Percentiles rank a stretch among this genome's conserved stretches.
Conservation (phyloP, 176 grass and related monocot species). For the Musa beccarii region DNA sequence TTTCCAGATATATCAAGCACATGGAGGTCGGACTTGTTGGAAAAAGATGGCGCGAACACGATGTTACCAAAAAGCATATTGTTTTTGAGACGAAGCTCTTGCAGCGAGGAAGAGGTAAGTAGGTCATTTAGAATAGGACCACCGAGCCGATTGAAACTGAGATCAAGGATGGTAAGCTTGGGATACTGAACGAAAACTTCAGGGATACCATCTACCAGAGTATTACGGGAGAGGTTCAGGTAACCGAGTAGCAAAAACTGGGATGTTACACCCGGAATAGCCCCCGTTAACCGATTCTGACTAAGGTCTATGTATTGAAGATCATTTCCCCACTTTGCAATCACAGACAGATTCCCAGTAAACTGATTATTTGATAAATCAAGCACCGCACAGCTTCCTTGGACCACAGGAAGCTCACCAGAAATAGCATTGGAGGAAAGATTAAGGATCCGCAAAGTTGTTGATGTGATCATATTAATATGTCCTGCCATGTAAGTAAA, state of each 20-base stretch:
- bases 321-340: slow-evolving; percentile 83
- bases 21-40: slow-evolving; percentile 54
- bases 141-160: slow-evolving; percentile 68
- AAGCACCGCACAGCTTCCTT: slow-evolving; percentile 76
- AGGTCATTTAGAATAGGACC: slow-evolving; percentile 51
- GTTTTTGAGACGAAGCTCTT: slow-evolving; percentile 66
- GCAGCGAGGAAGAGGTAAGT: slow-evolving; percentile 63
- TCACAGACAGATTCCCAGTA: slow-evolving; percentile 63
- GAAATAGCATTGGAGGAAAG: slow-evolving; percentile 84
- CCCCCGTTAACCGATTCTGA: slow-evolving; percentile 62
- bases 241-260: slow-evolving; percentile 87
- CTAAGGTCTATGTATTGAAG: slow-evolving; percentile 90
- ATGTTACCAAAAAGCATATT: slow-evolving; percentile 63
- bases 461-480: slow-evolving; percentile 99
- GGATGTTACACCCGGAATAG: slow-evolving; percentile 60
- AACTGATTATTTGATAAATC: slow-evolving; percentile 95
- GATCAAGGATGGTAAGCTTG: slow-evolving; percentile 75
- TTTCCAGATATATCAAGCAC: slow-evolving; percentile 82
- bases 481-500: slow-evolving; percentile 49
- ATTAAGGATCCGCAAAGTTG: slow-evolving; percentile 75
- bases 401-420: slow-evolving; percentile 76
- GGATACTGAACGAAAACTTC: slow-evolving; percentile 67
- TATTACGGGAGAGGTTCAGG: slow-evolving; percentile 81
- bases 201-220: slow-evolving; percentile 48
- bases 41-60: slow-evolving; percentile 40